Base-by-base conservation (phyloP, 345 rosid species). In the Crucihimalaya himalaica region DNA sequence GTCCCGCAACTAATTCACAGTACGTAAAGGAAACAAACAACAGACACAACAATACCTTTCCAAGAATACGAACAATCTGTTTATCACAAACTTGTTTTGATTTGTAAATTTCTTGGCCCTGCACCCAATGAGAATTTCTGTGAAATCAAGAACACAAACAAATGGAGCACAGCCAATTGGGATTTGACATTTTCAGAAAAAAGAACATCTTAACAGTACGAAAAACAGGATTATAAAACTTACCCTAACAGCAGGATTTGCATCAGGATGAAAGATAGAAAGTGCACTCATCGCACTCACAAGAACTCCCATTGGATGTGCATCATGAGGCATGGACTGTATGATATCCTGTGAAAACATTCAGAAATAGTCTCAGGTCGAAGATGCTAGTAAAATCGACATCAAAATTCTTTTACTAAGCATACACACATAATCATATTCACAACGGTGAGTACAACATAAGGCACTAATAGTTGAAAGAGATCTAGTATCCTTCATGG, bases 301-400 rank as follows among this genome's bases (percentile, higher is more conserved):
- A 13, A 93, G 92, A 31, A 90, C 93, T 48, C 98, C 97, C 98
- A 93, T 93, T 18, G 98, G 98, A 66, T 93, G 98, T 40, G 98
- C 96, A 77, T 93, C 98, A 79, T 89, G 98, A 77, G 98, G 98
- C 98, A 93, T 93, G 25, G 90, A 70, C 40, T 90, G 95, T 45
- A 93, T 88, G 55, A 92, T 87, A 81, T 92, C 93, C 98, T 93
- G 71, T 64, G 66, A 72, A 75, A 56, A 16, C 37, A 73, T 60
- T 74, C 50, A 55, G 14, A 29, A 42, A 48, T 59, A 5, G 9
- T 21, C 25, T 53, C 23, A 31, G 57, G 15, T 61, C 55, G 20
- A 71, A 66, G 46, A 47, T 39, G 27, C 11, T 51, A 66, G n/a
- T 4, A 65, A 18, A 47, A 4, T 6, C 1, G 6, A 2, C 1